Evolutionary conservation across 176 grass and related monocot species (phyloP).

Genomic region (Bothriochloa decipiens): DNA sequence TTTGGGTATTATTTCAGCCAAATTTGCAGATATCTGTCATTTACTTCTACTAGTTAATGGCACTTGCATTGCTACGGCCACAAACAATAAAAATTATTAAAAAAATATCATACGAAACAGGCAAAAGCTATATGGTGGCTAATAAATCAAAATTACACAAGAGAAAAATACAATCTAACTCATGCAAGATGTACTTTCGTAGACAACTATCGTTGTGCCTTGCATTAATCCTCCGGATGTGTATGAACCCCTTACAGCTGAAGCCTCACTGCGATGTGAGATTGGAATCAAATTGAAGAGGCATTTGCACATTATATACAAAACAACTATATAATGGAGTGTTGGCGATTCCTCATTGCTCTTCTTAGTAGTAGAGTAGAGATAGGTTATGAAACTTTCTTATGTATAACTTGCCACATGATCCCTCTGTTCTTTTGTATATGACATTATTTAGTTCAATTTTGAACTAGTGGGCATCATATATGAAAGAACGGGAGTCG

Average conservation of each 20-base stretch:
- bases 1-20: neutral
- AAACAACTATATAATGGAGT: neutral
- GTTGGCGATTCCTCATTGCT: neutral
- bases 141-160: neutral
- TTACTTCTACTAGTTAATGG: neutral
- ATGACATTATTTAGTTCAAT: neutral
- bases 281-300: neutral
- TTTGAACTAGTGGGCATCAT: neutral
- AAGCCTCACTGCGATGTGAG: neutral
- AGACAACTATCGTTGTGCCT: neutral
- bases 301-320: neutral
- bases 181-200: neutral
- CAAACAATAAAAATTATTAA: neutral
- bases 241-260: neutral
- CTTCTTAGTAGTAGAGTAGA: neutral
- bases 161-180: neutral
- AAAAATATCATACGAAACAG: neutral
- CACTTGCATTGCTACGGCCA: neutral
- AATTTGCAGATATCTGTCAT: constrained; percentile 2
- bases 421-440: neutral
- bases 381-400: constrained; percentile 13
- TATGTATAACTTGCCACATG: constrained; percentile 4
- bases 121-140: neutral
- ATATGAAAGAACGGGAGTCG: neutral
- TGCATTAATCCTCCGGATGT: neutral